phyloP scores from a whole-genome alignment of 108 stramenopile species.

The Pelagomonas calceolata region DNA sequence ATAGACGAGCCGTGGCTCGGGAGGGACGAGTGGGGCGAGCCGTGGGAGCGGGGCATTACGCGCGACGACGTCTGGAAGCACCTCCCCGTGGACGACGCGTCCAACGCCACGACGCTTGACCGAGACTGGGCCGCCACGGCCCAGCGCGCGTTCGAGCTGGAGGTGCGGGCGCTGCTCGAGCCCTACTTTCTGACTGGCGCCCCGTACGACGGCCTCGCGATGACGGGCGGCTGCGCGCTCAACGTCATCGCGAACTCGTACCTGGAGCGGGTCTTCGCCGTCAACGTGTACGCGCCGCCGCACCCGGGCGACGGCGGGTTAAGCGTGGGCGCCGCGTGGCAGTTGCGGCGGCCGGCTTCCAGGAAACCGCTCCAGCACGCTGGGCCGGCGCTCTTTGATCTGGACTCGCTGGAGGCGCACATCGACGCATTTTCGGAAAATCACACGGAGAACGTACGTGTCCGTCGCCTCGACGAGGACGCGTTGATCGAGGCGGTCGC shows the following conservation, averaged over 20 bases:
- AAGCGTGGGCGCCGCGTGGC: slow-evolving; percentile 3
- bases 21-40: no score
- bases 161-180: not conserved
- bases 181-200: not conserved
- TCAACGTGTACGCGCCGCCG: not conserved
- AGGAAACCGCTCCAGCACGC: not conserved
- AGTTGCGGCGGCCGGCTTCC: not conserved
- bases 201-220: not conserved
- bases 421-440: no score
- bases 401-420: no score
- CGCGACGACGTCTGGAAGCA: no score
- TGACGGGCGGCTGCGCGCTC: slow-evolving; percentile 7
- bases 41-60: not conserved
- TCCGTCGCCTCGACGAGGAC: no score
- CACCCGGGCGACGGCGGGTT: not conserved
- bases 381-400: not conserved
- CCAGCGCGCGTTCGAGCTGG: slow-evolving; percentile 2
- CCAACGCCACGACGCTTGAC: not conserved
- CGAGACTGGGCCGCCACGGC: not conserved
- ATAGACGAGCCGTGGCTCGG: not conserved
- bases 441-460: no score
- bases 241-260: slow-evolving; percentile 2
- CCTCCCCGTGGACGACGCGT: not conserved
- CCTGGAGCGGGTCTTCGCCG: not conserved
- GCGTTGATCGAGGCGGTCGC: not conserved